Conservation (phyloP, 148 eudicot genomes). For the Vaccinium vitisidaea region DNA sequence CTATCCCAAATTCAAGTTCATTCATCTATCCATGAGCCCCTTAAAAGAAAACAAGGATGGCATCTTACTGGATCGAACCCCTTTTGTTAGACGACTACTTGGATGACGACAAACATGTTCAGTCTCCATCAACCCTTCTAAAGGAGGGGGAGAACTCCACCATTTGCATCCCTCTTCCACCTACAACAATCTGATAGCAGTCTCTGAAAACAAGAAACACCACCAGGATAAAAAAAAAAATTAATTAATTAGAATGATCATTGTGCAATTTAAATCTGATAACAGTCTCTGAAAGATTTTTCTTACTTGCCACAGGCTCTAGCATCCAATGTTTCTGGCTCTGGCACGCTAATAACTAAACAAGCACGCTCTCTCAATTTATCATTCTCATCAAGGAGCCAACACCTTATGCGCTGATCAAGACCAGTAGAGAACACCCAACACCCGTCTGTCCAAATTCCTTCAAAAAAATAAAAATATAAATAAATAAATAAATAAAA, state of each 20-base stretch:
- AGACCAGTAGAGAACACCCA: conserved; percentile 94
- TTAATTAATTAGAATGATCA: neutral
- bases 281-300: neutral
- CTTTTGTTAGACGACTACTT: neutral
- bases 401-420: conserved; percentile 94
- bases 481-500: neutral
- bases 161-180: conserved; percentile 95
- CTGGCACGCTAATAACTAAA: conserved; percentile 78
- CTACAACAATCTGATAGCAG: conserved; percentile 72
- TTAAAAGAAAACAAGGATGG: neutral
- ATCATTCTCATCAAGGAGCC: conserved; percentile 53
- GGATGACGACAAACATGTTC: conserved; percentile 3
- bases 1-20: neutral
- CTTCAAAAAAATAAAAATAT: conserved; percentile 39
- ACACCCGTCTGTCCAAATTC: conserved; percentile 91
- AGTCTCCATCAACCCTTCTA: conserved; percentile 23
- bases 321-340: conserved; percentile 95
- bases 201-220: conserved; percentile 41
- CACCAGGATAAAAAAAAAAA: conserved; percentile 13
- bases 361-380: conserved; percentile 55
- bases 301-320: conserved; percentile 58
- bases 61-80: neutral
- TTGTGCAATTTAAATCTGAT: neutral
- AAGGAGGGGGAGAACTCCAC: conserved; percentile 54
- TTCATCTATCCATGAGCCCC: neutral